Evolutionary conservation across 768 basidiomycete species (phyloP).

Genomic region (Termitomyces sp.): DNA sequence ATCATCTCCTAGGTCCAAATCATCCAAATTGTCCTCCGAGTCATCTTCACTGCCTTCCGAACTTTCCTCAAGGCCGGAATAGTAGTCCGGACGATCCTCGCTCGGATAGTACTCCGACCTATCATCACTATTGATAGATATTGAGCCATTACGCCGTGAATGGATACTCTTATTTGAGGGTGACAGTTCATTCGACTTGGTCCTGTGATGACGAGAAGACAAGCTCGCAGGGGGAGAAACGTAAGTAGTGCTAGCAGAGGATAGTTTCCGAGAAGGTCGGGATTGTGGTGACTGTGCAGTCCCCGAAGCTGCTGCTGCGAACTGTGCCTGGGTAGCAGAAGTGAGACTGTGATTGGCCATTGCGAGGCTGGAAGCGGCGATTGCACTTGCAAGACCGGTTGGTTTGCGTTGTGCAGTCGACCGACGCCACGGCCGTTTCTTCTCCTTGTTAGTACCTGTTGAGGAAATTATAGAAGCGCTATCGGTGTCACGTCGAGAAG

Average conservation of each 20-base stretch:
- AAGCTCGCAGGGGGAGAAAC: slow-evolving; percentile 21
- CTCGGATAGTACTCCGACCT: slow-evolving; percentile 23
- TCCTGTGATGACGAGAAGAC: slow-evolving; percentile 20
- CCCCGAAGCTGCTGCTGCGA: slow-evolving; percentile 23
- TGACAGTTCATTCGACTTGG: slow-evolving; percentile 24
- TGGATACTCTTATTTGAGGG: slow-evolving; percentile 23
- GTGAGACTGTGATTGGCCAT: slow-evolving; percentile 55
- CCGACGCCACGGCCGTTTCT: slow-evolving; percentile 39
- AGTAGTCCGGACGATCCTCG: slow-evolving; percentile 29
- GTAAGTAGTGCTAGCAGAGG: slow-evolving; percentile 16
- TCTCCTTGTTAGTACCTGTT: slow-evolving; percentile 20
- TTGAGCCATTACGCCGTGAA: slow-evolving; percentile 7
- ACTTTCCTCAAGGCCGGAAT: slow-evolving; percentile 33
- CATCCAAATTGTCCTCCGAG: slow-evolving; percentile 31
- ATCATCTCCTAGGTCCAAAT: slow-evolving; percentile 52
- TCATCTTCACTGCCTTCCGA: slow-evolving; percentile 25
- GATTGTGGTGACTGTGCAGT: slow-evolving; percentile 8
- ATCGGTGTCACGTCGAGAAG: slow-evolving; percentile 17
- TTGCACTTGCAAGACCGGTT: slow-evolving; percentile 58
- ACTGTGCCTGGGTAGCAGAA: slow-evolving; percentile 39
- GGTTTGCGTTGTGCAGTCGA: slow-evolving; percentile 38
- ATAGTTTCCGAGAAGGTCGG: slow-evolving; percentile 2
- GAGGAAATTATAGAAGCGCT: slow-evolving; percentile 18
- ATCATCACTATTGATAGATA: slow-evolving; percentile 26
- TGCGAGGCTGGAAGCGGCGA: slow-evolving; percentile 60